Base-by-base conservation (phyloP, 139 green algal species). In the Coelastrella sp. region DNA sequence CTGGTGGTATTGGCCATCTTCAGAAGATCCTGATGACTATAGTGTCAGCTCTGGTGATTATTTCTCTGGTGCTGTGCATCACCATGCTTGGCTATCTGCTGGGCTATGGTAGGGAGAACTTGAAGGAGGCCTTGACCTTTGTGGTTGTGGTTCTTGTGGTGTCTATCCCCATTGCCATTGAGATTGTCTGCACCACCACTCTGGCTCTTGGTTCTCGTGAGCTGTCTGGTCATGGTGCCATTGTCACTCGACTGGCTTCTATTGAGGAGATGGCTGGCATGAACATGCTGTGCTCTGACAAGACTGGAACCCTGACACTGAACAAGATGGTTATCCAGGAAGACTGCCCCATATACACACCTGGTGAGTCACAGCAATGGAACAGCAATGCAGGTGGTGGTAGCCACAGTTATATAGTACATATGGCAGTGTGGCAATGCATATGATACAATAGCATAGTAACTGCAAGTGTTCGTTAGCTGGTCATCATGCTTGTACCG, bases 221-320 rank as follows among this genome's bases (percentile, higher is more conserved):
- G 71, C 82, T 87, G 69, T 83, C 69, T 8, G 50, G 41, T 13
- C 64, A 87, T 2, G 86, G 94, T 53, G 95, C 95, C 32, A 98
- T 98, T 71, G 95, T 98, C 34, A 93, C 93, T 6, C 89, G 93
- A n/a, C 93, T 96, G 85, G 89, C 89, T 7, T 91, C 95, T 15
- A 97, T 98, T 38, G 95, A 98, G 90, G 95, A 98, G 89, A 93
- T 98, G 88, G 94, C 95, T 1, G 93, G 93, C 69, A 98, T 98
- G 95, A 96, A 98, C 91, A 95, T 98, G 89, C 53, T 82, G 30
- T 82, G 75, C 75, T 82, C 75, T n/a, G 75, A 82, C 75, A 82
- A 82, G 75, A 82, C 75, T 13, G 95, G 95, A 69, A 98, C 95
- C 9, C 90, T 98, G 21, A 98, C 95, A 6, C 89, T 98, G 60